Conservation (phyloP, 2,329 filamentous ascomycete genomes). For the Drechmeria coniospora region DNA sequence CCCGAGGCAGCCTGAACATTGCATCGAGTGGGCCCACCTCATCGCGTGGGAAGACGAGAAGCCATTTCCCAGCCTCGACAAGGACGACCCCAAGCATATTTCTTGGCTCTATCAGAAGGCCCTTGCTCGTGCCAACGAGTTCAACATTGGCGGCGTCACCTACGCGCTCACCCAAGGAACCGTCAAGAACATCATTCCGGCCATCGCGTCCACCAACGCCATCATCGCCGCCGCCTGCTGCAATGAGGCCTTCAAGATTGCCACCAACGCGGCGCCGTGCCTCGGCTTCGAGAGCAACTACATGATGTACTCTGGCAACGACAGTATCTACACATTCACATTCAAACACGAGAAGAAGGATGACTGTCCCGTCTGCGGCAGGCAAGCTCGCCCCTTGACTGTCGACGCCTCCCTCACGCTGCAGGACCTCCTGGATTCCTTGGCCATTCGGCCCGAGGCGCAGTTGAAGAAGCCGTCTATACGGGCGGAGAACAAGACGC, state of each 20-base stretch:
- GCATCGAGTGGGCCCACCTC: conserved; percentile 96
- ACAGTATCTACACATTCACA: conserved; percentile 91
- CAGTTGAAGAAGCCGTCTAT: conserved; percentile 91
- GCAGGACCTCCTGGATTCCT: conserved; percentile 68
- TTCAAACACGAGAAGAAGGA: conserved; percentile 89
- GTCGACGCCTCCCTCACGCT: conserved; percentile 60
- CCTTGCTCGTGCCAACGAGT: conserved; percentile 65
- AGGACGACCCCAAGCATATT: conserved; percentile 91
- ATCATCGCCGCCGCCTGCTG: conserved; percentile 92
- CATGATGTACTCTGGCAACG: conserved; percentile 99
- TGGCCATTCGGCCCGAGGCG: conserved; percentile 71
- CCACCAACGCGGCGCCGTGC: conserved; percentile 64
- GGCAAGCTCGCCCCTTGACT: conserved; percentile 58
- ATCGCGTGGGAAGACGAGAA: conserved; percentile 89
- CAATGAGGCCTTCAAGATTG: conserved; percentile 93
- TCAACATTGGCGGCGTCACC: conserved; percentile 81
- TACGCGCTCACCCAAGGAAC: conserved; percentile 95
- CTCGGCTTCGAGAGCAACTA: conserved; percentile 74
- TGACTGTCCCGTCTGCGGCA: conserved; percentile 89
- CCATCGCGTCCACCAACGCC: conserved; percentile 93
- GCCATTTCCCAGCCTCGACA: conserved; percentile 75
- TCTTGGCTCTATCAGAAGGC: conserved; percentile 91
- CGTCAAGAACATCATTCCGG: conserved; percentile 98
- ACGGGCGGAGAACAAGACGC: conserved; percentile 59
- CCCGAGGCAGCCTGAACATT: conserved; percentile 91